Evolutionary conservation across 768 basidiomycete genomes (phyloP), one percentile per base, ranked within the genome.

Genomic region (Tremella fuciformis): DNA sequence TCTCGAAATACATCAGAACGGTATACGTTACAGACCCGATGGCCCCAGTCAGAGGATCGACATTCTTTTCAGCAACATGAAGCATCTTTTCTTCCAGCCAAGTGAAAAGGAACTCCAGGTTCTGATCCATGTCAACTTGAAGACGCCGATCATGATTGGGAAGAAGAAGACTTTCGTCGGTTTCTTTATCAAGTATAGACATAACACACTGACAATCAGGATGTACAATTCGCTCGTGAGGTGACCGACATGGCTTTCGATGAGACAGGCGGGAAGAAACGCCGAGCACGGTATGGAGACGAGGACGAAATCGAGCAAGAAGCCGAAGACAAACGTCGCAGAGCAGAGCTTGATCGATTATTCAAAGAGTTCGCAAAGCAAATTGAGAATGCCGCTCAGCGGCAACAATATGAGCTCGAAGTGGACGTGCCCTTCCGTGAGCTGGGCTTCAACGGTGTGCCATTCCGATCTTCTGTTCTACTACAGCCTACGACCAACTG

Each of bases 291-390:
- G 55, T 97, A 97, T 70, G 92, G 92, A 25, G 96, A 98, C 71
- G 96, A 99, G 76, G 96, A 99, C 74, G 96, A 98, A 78, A 92
- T 98, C 60, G 93, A 98, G 80, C 88, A 94, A 80, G 96, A 98
- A 74, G 94, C 98, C 73, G 90, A 92, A 75, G 96, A 99, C 76
- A 82, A 93, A 50, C 91, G 88, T 78, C 86, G 91, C 26, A 81
- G 92, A 52, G 88, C 88, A 53, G 81, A 87, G 77, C 81, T 96
- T 38, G 98, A 99, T 81, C 91, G 87, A 73, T 91, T 96, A 73
- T 92, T 98, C 77, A 91, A 89, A 73, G 81, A 84, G 21, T 99
- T 97, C 76, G 88, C 92, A 0, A 89, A 94, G 72, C 91, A 89
- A 77, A 83, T 98, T 50, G 86, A 90, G 1, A 89, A 94, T 67